A percentile compares a stretch with the other conserved stretches of the same genome.
Conservation (phyloP, 352 stramenopile species). For the Globisporangium cystogenes region DNA sequence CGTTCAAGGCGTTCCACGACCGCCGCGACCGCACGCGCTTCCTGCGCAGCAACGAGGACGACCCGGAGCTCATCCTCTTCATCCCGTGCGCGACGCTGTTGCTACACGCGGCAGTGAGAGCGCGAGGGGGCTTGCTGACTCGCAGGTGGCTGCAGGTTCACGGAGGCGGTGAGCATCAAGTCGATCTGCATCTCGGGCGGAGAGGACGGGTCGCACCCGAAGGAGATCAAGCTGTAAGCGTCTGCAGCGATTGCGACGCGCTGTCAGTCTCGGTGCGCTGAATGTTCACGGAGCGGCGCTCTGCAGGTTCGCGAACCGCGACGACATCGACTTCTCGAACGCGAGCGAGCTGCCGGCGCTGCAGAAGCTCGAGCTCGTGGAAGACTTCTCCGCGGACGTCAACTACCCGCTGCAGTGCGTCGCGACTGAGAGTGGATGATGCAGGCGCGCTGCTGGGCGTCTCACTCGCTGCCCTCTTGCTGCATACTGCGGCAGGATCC, state of each 20-base stretch:
- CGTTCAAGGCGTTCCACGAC: constrained; percentile 82
- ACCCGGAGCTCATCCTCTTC: constrained; percentile 82
- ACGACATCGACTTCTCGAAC: constrained; percentile 86
- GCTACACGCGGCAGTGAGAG: background rate
- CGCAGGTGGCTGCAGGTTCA: constrained; percentile 41
- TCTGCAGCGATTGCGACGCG: background rate
- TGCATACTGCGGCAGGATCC: constrained; percentile 40
- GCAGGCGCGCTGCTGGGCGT: background rate
- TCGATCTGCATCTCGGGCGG: constrained; percentile 84
- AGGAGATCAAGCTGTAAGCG: constrained; percentile 70
- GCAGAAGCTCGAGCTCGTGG: constrained; percentile 71
- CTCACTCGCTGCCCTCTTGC: background rate
- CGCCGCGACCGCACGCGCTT: constrained; percentile 60
- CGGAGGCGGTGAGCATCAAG: constrained; percentile 84
- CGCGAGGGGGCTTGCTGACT: background rate
- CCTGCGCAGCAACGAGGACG: constrained; percentile 73
- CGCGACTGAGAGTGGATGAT: background rate
- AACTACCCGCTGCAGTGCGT: constrained; percentile 79
- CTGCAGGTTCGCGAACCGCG: constrained; percentile 64
- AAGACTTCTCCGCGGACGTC: constrained; percentile 55
- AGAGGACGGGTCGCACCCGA: constrained; percentile 74
- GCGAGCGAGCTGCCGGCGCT: constrained; percentile 65
- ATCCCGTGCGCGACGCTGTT: constrained; percentile 40
- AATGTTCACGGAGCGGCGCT: background rate
- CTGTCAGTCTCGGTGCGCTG: no score